Evolutionary conservation across 2,329 filamentous ascomycete species (phyloP).

Genomic region (Plenodomus biglobosus): DNA sequence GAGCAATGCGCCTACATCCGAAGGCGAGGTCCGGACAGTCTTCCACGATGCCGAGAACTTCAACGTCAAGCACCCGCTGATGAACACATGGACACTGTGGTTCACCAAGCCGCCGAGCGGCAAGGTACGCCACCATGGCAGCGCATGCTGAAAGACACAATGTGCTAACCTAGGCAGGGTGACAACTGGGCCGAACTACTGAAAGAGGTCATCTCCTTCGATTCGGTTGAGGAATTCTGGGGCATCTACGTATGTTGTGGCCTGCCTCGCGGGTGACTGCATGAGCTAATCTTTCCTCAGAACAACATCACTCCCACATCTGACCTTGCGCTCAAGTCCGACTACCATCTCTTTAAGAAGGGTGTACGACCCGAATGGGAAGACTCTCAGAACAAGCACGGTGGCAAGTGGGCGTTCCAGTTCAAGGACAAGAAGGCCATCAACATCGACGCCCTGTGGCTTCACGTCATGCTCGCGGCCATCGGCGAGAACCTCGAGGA

Average conservation of each 20-base stretch:
- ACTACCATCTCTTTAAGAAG: constrained; percentile 99
- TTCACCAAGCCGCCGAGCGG: constrained; percentile 97
- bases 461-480: constrained; percentile 93
- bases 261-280: not conserved
- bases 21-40: constrained; percentile 76
- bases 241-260: constrained; percentile 82
- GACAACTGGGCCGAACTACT: constrained; percentile 98
- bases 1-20: constrained; percentile 46
- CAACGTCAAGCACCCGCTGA: constrained; percentile 97
- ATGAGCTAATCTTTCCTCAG: constrained; percentile 54
- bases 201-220: constrained; percentile 98
- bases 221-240: constrained; percentile 99
- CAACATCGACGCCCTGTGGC: constrained; percentile 93
- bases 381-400: constrained; percentile 97
- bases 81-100: constrained; percentile 98
- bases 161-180: constrained; percentile 58
- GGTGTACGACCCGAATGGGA: constrained; percentile 98
- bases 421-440: constrained; percentile 94
- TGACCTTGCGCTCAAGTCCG: constrained; percentile 93
- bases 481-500: constrained; percentile 98
- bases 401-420: constrained; percentile 97
- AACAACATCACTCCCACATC: constrained; percentile 98
- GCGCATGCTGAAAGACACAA: not conserved
- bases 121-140: constrained; percentile 63
- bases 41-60: constrained; percentile 99